Evolutionary conservation across 2,329 filamentous ascomycete species (phyloP), one percentile per base, ranked within the genome.

Genomic region (Fusarium beomiforme): DNA sequence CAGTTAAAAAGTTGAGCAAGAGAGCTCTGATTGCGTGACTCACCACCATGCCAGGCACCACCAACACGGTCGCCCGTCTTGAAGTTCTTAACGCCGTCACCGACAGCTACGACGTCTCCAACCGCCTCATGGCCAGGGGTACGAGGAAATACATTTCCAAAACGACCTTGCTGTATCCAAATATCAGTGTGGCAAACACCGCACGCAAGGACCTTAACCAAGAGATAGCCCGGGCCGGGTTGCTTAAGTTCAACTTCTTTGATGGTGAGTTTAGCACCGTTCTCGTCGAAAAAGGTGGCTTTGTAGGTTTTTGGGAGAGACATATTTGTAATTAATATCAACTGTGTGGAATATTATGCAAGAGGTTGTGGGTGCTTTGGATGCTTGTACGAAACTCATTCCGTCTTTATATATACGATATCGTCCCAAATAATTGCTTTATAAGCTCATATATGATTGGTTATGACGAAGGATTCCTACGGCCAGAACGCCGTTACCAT

Each of bases 111-210:
- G 4, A 94, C 83, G 16, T 88, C 86, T 11, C 92, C 92, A 61
- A 94, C 87, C 24, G 90, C 81, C 78, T 94, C 92, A 79, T 95
- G 92, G 16, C 92, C 92, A 0, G 90, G 89, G 3, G 89, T 80
- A 4, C 88, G 85, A 3, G 91, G 91, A 72, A 87, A 90, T 9
- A 84, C 73, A 49, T 87, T 84, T 11, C 87, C 88, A 31, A 91
- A 81, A 5, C 79, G 72, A 31, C 88, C 88, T 4, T 76, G 42
- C 46, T 85, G 82, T 1, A 87, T 79, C 56, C 78, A 79, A 12
- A 80, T 65, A 73, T 94, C 92, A 1, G 86, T 87, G 78, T 90
- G 90, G 79, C 92, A 94, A 49, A 94, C 86, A 39, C 92, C 92
- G 71, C 89, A 92, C 6, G 91, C 92, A 11, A 90, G 82, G 4